Percentiles rank a stretch among this genome's conserved stretches.
Evolutionary conservation across 495 filamentous ascomycete species (phyloP).

Genomic region (Schizothecium vesticola): DNA sequence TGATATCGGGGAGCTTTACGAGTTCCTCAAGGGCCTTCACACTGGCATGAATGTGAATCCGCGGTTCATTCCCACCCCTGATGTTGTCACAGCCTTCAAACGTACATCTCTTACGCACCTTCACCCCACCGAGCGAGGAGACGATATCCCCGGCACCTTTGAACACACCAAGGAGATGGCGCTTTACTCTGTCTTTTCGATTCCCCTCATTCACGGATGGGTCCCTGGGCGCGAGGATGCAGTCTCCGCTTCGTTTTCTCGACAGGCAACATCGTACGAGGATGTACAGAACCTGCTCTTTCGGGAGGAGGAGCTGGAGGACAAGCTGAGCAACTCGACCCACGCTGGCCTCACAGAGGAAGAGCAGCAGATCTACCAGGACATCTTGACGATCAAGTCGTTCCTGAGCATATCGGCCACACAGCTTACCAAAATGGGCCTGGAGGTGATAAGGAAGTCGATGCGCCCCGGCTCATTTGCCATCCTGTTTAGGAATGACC

Average conservation of each 20-base stretch:
- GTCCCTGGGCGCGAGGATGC: slow-evolving; percentile 59
- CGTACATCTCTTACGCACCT: slow-evolving; percentile 38
- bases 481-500: slow-evolving; percentile 94
- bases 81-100: slow-evolving; percentile 39
- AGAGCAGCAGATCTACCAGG: slow-evolving; percentile 66
- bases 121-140: slow-evolving; percentile 41
- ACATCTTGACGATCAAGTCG: slow-evolving; percentile 73
- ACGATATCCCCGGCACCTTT: slow-evolving; percentile 62
- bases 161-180: slow-evolving; percentile 76
- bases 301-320: slow-evolving; percentile 79
- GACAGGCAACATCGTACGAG: slow-evolving; percentile 77
- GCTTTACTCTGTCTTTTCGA: slow-evolving; percentile 78
- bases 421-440: slow-evolving; percentile 77
- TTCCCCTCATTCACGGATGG: slow-evolving; percentile 95
- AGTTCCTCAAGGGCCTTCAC: slow-evolving; percentile 81
- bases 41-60: slow-evolving; percentile 99
- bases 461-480: slow-evolving; percentile 69
- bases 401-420: slow-evolving; percentile 76
- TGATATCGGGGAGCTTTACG: slow-evolving; percentile 80
- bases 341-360: slow-evolving; percentile 51
- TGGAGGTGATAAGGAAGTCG: slow-evolving; percentile 60
- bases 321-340: slow-evolving; percentile 56
- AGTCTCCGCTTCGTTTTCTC: slow-evolving; percentile 59
- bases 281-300: slow-evolving; percentile 85
- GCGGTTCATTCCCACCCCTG: slow-evolving; percentile 56